A percentile compares a stretch with the other conserved stretches of the same genome.
Evolutionary conservation across 441 rosid genomes (phyloP).

Genomic region (Gossypium lobatum): DNA sequence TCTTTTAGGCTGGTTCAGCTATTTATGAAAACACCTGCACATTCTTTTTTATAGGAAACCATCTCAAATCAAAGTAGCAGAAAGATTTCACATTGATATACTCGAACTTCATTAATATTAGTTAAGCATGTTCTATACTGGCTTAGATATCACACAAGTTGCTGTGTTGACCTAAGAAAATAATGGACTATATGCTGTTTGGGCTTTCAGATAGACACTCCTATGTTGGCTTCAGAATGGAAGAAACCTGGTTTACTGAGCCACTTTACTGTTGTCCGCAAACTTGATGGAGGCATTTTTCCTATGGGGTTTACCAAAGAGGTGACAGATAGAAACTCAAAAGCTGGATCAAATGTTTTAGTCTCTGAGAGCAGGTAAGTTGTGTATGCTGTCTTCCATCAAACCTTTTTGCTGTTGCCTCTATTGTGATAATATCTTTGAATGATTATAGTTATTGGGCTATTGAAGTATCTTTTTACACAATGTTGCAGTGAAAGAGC

Average conservation of each 20-base stretch:
- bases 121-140: not conserved
- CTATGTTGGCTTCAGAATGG: conserved; percentile 88
- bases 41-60: not conserved
- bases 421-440: conserved; percentile 8
- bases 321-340: conserved; percentile 69
- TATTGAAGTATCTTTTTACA: conserved; percentile 12
- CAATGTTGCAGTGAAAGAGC: conserved; percentile 82
- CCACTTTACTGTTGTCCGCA: conserved; percentile 83
- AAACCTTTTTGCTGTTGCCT: conserved; percentile 11
- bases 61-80: not conserved
- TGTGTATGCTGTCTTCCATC: conserved; percentile 14
- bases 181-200: conserved; percentile 20
- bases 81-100: not conserved
- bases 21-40: not conserved
- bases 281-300: conserved; percentile 83
- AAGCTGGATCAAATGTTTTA: conserved; percentile 73
- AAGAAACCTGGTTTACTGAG: conserved; percentile 70
- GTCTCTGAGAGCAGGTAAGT: conserved; percentile 71
- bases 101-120: conserved; percentile 1
- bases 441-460: not conserved
- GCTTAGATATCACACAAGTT: conserved; percentile 5
- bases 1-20: not conserved
- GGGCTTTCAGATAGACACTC: conserved; percentile 73
- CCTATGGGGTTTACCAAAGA: conserved; percentile 93
- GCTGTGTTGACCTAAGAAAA: conserved; percentile 9